Base-by-base conservation (phyloP, 164 flowering plant species). In the Santalum album region DNA sequence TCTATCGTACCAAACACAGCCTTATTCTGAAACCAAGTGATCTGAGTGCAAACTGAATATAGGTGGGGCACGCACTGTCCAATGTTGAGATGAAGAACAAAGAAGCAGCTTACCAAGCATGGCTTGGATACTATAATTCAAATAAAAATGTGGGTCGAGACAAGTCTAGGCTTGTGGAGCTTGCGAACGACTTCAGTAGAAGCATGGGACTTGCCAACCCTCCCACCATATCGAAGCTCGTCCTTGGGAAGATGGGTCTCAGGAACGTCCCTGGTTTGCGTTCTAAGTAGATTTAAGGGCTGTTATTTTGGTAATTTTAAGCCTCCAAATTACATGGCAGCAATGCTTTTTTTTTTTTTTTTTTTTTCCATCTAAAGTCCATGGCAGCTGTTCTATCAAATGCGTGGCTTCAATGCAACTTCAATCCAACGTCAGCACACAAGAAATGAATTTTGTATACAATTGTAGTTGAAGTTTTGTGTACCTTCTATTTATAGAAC, bases 71-170 rank as follows among this genome's bases (percentile, higher is more conserved):
- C 12, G 97, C 90, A 1, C 58, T 92, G n/a, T 78, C 84, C 20
- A 75, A 79, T 15, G 82, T 87, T 24, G 97, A 83, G 64, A 79
- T 85, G 90, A 82, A 82, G 69, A 75, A 58, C 74, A 94, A 90
- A 72, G 96, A 85, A 67, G 61, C 92, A 20, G 96, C 96, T 26
- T 94, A 94, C 67, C 99, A 90, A 59, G 87, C 99, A 19, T 94
- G 99, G 99, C 88, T 94, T 29, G 99, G 99, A 16, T 94, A 73
- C 58, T 94, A 94, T 78, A 94, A 90, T 46, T 86, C 92, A 5
- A 62, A 68, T 12, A 87, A 80, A 70, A 74, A 18, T 21, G 69
- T 90, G 17, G 90, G 81, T 6, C 62, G 68, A 42, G 88, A 94
- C 73, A 90, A 87, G 72, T n/a, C 22, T 53, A 82, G 68, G 58